Conservation (phyloP, 2,329 filamentous ascomycete genomes). For the Fonsecaea pedrosoi region DNA sequence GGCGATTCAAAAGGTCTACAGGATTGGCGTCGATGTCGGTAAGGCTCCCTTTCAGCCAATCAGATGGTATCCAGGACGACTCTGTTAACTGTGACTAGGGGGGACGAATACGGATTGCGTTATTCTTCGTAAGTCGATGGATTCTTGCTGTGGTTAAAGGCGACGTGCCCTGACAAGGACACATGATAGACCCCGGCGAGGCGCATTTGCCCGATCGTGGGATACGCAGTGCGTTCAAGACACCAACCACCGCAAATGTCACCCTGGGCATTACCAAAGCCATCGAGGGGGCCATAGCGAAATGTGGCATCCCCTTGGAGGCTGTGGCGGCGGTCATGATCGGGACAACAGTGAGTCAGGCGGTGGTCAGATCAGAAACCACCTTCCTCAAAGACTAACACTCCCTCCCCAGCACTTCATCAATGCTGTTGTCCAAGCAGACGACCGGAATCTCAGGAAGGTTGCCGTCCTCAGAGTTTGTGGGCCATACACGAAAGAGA, state of each 20-base stretch:
- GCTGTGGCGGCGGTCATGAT: conserved; percentile 57
- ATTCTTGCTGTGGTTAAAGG: not conserved
- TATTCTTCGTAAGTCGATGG: conserved; percentile 22
- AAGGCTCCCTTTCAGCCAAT: conserved; percentile 1
- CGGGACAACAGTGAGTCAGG: conserved; percentile 49
- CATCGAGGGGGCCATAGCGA: conserved; percentile 52
- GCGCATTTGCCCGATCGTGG: conserved; percentile 48
- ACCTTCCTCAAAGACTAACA: not conserved
- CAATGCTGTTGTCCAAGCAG: conserved; percentile 57
- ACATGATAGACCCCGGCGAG: conserved; percentile 45
- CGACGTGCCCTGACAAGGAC: not conserved
- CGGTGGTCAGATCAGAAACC: not conserved
- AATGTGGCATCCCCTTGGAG: conserved; percentile 47
- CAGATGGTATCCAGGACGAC: conserved; percentile 5
- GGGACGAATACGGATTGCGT: conserved; percentile 33
- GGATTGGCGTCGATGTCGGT: conserved; percentile 53
- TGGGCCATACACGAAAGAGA: conserved; percentile 51
- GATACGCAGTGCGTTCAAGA: conserved; percentile 58
- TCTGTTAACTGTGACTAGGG: conserved; percentile 5
- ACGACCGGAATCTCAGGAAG: conserved; percentile 51
- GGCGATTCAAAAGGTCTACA: conserved; percentile 43
- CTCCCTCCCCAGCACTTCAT: conserved; percentile 51
- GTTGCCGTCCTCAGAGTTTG: conserved; percentile 58
- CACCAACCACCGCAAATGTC: conserved; percentile 58
- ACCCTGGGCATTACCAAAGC: conserved; percentile 57